These are phyloP conservation scores for Leishmania arabica DNA, from an alignment of 208 protist species.

Conservation along the genomic window DNA sequence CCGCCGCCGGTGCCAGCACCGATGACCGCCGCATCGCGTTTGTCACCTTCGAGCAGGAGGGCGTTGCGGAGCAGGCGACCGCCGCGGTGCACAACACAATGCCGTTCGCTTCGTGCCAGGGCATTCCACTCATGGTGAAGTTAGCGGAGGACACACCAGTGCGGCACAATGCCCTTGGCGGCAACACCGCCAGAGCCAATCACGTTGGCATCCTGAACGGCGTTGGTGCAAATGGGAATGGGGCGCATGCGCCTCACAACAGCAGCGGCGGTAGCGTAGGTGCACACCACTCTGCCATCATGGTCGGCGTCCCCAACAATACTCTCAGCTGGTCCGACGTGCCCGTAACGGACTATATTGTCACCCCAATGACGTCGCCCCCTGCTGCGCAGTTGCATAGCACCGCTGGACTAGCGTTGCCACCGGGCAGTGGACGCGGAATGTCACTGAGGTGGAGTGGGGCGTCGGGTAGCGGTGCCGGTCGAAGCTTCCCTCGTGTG, in stretches of 20 bases:
- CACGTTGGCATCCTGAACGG: background rate
- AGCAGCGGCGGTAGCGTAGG: background rate
- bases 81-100: conserved; percentile 73
- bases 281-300: background rate
- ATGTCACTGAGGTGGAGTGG: background rate
- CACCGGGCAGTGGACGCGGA: background rate
- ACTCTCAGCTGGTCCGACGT: conserved; percentile 17
- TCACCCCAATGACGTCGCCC: conserved; percentile 16
- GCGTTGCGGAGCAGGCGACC: conserved; percentile 59
- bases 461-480: background rate
- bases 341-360: conserved; percentile 13
- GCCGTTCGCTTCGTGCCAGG: conserved; percentile 63
- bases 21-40: conserved; percentile 58
- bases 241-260: background rate
- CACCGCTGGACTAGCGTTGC: background rate
- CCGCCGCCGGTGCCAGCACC: conserved; percentile 1
- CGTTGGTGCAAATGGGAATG: background rate
- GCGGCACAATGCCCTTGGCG: conserved; percentile 13
- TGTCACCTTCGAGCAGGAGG: conserved; percentile 45
- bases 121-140: conserved; percentile 83
- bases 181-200: conserved; percentile 1
- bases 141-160: conserved; percentile 66
- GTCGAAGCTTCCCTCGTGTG: background rate
- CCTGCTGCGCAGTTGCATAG: conserved; percentile 10
- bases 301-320: conserved; percentile 2